Base-by-base conservation (phyloP, 257 asterid genomes). In the Solanum corneliomulleri region DNA sequence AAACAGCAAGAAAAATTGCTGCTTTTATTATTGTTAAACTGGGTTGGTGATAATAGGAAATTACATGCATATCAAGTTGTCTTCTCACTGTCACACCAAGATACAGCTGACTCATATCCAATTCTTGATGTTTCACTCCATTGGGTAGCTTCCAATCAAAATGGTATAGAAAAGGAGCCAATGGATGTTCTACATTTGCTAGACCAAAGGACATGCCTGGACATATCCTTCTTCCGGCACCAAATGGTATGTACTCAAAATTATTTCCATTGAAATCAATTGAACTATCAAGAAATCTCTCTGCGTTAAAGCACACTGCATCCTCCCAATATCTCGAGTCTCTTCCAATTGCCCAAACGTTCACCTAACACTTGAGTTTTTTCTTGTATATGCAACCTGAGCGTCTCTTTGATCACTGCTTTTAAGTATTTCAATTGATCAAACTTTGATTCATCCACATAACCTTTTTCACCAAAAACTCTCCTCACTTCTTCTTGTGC, bases 221-320 rank as follows among this genome's bases (percentile, higher is more conserved):
- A 31, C 86, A 87, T 27, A 80, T 87, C 86, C 89, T 87, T 31
- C 74, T 87, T 68, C 86, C 89, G 2, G 82, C 86, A n/a, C 86
- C 89, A 70, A 87, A 87, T 31, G 89, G 89, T 1, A 78, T 62
- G 37, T 4, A 64, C 31, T 84, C 86, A 23, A 35, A 84, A 33
- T 64, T 68, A 75, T 41, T 74, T 1, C 87, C 64, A 18, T 13
- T 69, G 27, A 85, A 47, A 42, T 86, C 88, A 77, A 86, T 12
- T 4, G 78, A 41, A 29, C n/a, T 37, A 25, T 64, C 42, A 31
- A 56, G 66, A 45, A 87, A 87, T 64, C 82, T 80, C 41, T 62
- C 86, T 41, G 82, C 42, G 1, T 37, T 52, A 31, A 76, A 86
- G 75, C 86, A 33, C 37, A 78, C 81, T 9, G 86, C 78, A 78